Conservation (phyloP, 257 asterid genomes). For the Solanum peruvianum region DNA sequence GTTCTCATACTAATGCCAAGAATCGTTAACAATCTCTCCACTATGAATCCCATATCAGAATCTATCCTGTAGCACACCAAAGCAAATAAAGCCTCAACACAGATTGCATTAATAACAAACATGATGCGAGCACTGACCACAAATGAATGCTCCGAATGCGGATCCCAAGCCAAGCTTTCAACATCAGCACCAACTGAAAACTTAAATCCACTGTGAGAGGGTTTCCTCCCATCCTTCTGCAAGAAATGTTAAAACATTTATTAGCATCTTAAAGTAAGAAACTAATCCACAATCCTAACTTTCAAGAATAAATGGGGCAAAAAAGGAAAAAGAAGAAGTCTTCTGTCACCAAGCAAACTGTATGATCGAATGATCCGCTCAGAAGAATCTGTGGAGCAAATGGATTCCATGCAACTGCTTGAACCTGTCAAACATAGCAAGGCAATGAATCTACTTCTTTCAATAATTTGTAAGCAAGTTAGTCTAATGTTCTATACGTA, state of each 20-base stretch:
- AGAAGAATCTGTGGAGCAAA: slow-evolving; percentile 71
- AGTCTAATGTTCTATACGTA: background rate
- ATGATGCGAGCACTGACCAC: slow-evolving; percentile 48
- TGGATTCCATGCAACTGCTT: slow-evolving; percentile 88
- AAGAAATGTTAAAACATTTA: slow-evolving; percentile 1
- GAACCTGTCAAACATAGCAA: slow-evolving; percentile 43
- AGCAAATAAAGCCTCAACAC: background rate
- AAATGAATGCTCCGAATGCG: slow-evolving; percentile 73
- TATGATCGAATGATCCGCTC: slow-evolving; percentile 80
- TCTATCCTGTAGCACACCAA: background rate
- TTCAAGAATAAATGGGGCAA: background rate
- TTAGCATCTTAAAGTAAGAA: background rate
- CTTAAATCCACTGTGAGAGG: slow-evolving; percentile 42
- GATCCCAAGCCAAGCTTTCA: slow-evolving; percentile 93
- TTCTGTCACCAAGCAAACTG: slow-evolving; percentile 51
- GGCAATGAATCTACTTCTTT: background rate
- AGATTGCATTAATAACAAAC: slow-evolving; percentile 4
- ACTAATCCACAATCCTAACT: background rate
- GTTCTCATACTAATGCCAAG: background rate
- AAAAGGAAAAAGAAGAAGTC: background rate
- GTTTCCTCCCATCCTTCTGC: slow-evolving; percentile 62
- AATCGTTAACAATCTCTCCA: background rate
- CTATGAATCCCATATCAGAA: background rate
- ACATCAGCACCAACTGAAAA: slow-evolving; percentile 70
- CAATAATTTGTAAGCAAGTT: background rate